Evolutionary conservation across 2,329 filamentous ascomycete genomes (phyloP).

Genomic region (Pseudogymnoascus sp.): DNA sequence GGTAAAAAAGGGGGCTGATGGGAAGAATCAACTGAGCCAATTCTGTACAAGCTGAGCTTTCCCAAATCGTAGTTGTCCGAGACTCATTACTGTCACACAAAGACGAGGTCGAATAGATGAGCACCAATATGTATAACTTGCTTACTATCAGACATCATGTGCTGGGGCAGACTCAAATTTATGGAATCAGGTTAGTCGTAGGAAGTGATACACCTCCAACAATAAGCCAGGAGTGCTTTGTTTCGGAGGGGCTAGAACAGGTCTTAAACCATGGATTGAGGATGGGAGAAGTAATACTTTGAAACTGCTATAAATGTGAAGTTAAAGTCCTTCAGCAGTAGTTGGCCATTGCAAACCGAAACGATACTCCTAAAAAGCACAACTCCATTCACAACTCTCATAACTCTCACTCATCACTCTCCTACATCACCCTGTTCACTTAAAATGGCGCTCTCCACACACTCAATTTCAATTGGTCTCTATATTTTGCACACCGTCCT

Average conservation of each 20-base stretch:
- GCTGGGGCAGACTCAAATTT: not conserved
- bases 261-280: not conserved
- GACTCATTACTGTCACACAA: not conserved
- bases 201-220: not conserved
- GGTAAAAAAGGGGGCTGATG: no score
- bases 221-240: not conserved
- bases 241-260: not conserved
- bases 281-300: not conserved
- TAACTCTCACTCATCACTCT: no score
- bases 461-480: no score
- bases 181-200: not conserved
- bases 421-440: no score
- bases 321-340: not conserved
- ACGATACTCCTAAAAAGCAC: no score
- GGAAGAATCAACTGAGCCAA: no score
- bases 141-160: not conserved
- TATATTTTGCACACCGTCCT: no score
- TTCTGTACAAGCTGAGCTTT: no score
- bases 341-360: not conserved
- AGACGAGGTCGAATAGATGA: not conserved
- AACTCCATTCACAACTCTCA: no score
- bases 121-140: not conserved
- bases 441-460: no score
- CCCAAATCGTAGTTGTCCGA: not conserved
- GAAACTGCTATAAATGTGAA: not conserved